A percentile compares a stretch with the other conserved stretches of the same genome.
These are phyloP conservation scores for Leishmania lainsoni DNA, from an alignment of 208 protist genomes.

Conservation along the genomic window DNA sequence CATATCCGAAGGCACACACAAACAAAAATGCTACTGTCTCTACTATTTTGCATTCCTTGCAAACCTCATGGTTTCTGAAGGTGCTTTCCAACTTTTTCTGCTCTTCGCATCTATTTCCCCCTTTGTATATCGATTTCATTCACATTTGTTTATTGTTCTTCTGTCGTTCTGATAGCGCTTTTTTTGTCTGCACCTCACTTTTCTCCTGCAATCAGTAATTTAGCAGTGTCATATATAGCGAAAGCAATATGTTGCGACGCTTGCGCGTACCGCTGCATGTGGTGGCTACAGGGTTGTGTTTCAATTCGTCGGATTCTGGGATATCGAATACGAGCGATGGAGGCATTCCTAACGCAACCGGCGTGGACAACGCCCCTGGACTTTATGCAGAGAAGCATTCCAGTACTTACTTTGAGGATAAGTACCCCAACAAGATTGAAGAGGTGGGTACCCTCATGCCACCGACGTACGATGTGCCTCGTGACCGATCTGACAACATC, in stretches of 20 bases:
- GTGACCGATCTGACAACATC: conserved; percentile 74
- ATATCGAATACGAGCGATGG: conserved; percentile 2
- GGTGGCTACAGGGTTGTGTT: conserved; percentile 13
- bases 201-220: neutral
- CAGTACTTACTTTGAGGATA: conserved; percentile 71
- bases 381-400: conserved; percentile 52
- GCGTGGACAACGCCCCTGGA: conserved; percentile 63
- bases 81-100: neutral
- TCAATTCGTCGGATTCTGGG: conserved; percentile 4
- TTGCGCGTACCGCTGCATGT: conserved; percentile 13
- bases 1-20: neutral
- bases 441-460: conserved; percentile 44
- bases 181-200: neutral
- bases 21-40: neutral
- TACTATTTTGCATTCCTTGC: too few species aligned
- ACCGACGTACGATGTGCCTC: conserved; percentile 39
- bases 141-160: neutral
- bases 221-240: neutral
- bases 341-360: conserved; percentile 44
- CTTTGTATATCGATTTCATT: neutral
- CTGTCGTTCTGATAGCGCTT: neutral
- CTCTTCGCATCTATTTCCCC: neutral
- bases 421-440: conserved; percentile 45
- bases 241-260: conserved; percentile 19
- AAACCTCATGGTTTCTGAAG: neutral